Percentiles rank a stretch among this genome's conserved stretches.
Conservation (phyloP, 2,329 filamentous ascomycete species). For the Cadophora malorum region DNA sequence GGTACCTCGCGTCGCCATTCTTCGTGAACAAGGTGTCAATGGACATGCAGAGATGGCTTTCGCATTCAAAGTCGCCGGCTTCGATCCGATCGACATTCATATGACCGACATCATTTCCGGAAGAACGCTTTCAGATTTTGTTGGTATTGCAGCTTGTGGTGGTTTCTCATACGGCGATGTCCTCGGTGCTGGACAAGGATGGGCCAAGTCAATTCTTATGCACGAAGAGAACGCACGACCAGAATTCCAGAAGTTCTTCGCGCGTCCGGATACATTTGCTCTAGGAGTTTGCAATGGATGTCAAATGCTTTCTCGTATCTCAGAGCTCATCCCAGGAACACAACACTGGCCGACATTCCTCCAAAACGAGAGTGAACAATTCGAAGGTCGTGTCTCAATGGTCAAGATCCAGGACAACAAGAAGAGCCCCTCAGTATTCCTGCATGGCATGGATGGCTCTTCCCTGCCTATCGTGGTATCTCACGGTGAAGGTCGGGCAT, state of each 20-base stretch:
- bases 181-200: conserved; percentile 92
- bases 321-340: conserved; percentile 85
- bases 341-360: conserved; percentile 86
- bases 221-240: conserved; percentile 74
- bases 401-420: conserved; percentile 74
- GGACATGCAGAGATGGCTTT: conserved; percentile 98
- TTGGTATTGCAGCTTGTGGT: conserved; percentile 91
- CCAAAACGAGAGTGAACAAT: conserved; percentile 84
- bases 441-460: conserved; percentile 85
- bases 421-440: conserved; percentile 75
- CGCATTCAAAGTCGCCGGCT: conserved; percentile 89
- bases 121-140: conserved; percentile 81
- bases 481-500: conserved; percentile 88
- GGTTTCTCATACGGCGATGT: conserved; percentile 93
- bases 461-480: conserved; percentile 85
- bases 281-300: conserved; percentile 98
- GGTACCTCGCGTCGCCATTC: conserved; percentile 81
- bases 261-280: conserved; percentile 85
- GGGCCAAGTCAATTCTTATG: conserved; percentile 91
- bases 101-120: conserved; percentile 92
- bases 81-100: conserved; percentile 91
- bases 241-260: conserved; percentile 87
- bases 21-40: conserved; percentile 95
- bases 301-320: conserved; percentile 87
- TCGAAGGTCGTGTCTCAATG: conserved; percentile 89